phyloP scores from a whole-genome alignment of 305 asterid species.

The Fraxinus floribunda region DNA sequence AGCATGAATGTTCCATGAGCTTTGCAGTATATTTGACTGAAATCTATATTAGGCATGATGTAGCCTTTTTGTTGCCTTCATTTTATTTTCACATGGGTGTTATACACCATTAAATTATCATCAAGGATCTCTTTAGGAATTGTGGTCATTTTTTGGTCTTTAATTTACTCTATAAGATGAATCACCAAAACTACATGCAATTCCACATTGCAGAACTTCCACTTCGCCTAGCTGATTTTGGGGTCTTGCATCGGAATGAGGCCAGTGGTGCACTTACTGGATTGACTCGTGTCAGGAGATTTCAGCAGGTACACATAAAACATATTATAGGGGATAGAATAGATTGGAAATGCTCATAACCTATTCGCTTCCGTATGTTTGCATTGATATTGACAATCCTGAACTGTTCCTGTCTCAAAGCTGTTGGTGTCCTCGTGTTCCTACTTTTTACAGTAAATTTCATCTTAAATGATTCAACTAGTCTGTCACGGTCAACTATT shows the following conservation, averaged over 20 bases:
- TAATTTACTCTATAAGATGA: not conserved
- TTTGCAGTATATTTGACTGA: conserved; percentile 6
- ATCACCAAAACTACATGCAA: conserved; percentile 12
- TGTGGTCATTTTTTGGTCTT: not conserved
- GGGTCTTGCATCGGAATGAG: conserved; percentile 94
- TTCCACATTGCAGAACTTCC: conserved; percentile 72
- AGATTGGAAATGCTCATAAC: conserved; percentile 10
- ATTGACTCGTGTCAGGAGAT: conserved; percentile 92
- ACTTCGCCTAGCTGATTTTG: conserved; percentile 93
- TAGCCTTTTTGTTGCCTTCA: not conserved
- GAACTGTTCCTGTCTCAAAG: conserved; percentile 4
- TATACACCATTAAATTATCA: not conserved
- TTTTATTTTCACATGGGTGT: not conserved
- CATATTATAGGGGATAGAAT: conserved; percentile 6
- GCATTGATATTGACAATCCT: not conserved
- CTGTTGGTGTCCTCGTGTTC: not conserved
- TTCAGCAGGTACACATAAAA: conserved; percentile 75
- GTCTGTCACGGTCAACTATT: conserved; percentile 3
- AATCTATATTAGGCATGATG: not conserved
- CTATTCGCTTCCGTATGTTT: not conserved
- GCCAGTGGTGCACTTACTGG: conserved; percentile 99
- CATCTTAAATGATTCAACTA: not conserved
- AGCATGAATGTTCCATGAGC: conserved; percentile 7
- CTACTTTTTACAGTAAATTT: conserved; percentile 11
- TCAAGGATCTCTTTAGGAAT: not conserved